Evolutionary conservation across 2,329 filamentous ascomycete genomes (phyloP), one percentile per base, ranked within the genome.

Genomic region (Pyrenophora teres): DNA sequence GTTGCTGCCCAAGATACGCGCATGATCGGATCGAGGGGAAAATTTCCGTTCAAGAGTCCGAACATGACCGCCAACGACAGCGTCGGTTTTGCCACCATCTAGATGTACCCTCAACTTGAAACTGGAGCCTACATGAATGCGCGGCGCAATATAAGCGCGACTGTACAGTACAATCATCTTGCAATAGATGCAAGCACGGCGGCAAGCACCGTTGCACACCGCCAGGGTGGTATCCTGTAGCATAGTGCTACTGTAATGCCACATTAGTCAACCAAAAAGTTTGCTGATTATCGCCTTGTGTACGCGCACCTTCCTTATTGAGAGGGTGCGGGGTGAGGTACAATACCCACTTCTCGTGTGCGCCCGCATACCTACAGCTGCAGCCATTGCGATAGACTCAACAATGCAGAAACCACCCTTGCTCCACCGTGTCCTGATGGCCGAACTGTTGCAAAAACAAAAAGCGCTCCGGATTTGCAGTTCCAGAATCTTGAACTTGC

Each of bases 121-220:
- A 47, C 35, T 16, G 30, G 45, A 41, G 37, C 23, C 15, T 35
- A 15, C 31, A 40, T 15, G 44, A 37, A 18, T 46, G 32, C 41
- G 31, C 35, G 27, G 25, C 35, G 21, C 15, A 25, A 48, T 36
- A 49, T 38, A 53, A 51, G 52, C 58, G 62, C 54, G 27, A 49
- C 50, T 63, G 60, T 63, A 65, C 56, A 43, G 44, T 59, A 53
- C 55, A 54, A 53, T 53, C 25, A 58, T 54, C 52, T 59, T 57
- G 58, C 56, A 44, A 25, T 52, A 57, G 45, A 52, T 54, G 53
- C 49, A 53, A 54, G 50, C 48, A 63, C 44, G 55, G 60, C 50
- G 49, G 48, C 42, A 49, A 63, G 53, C 55, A 60, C 52, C 57
- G 46, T 51, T 39, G 55, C 30, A 56, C 50, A 48, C 54, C 45